phyloP scores from a whole-genome alignment of 495 filamentous ascomycete genomes.

The Barbatosphaeria neglecta region DNA sequence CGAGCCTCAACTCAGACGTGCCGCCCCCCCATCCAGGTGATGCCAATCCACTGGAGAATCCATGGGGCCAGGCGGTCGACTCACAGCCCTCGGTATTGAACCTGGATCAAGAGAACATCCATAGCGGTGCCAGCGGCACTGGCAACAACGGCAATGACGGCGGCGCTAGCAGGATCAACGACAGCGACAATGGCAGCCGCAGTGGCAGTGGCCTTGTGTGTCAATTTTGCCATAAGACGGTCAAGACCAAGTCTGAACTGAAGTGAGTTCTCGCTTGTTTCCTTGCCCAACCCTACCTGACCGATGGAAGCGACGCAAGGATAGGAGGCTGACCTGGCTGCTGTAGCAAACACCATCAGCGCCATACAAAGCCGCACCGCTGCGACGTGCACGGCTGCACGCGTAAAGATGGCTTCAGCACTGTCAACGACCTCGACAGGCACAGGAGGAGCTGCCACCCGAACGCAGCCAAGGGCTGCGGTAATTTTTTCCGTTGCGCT shows the following conservation, averaged over 20 bases:
- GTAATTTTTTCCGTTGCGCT: conserved; percentile 56
- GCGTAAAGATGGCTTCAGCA: conserved; percentile 62
- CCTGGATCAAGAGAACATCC: background rate
- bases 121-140: background rate
- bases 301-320: too few relatives aligned
- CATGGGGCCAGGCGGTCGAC: background rate
- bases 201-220: conserved; percentile 12
- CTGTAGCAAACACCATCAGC: conserved; percentile 66
- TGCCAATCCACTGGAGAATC: conserved; percentile 1
- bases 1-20: conserved; percentile 3
- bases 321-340: background rate
- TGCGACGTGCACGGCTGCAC: conserved; percentile 52
- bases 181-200: background rate
- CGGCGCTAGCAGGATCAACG: too few relatives aligned
- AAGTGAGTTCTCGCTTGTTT: conserved; percentile 25
- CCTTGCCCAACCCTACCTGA: too few relatives aligned
- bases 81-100: background rate
- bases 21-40: background rate
- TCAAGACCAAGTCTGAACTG: conserved; percentile 40
- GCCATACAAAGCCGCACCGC: conserved; percentile 63
- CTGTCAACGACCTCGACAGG: conserved; percentile 66
- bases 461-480: conserved; percentile 23
- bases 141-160: background rate
- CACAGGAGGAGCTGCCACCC: conserved; percentile 62
- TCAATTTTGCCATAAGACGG: conserved; percentile 15